Percentiles rank a stretch among this genome's conserved stretches.
These are phyloP conservation scores for Urostyla sp. DNA, from an alignment of 73 alveolate genomes.

Conservation along the genomic window DNA sequence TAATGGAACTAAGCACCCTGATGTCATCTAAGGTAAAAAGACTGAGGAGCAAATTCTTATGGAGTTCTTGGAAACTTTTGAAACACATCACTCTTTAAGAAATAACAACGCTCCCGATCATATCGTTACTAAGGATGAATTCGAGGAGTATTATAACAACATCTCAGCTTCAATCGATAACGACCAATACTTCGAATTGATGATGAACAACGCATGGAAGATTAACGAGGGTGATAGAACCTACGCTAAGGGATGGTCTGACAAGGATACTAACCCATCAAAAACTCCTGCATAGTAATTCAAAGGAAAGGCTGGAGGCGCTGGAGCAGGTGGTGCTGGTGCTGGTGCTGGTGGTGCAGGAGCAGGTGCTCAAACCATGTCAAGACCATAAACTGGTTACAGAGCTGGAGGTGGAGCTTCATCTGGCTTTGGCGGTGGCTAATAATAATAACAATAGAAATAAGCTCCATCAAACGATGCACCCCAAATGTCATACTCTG, in stretches of 20 bases:
- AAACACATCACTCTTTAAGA: conserved; percentile 65
- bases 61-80: conserved; percentile 84
- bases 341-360: conserved; percentile 31
- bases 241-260: conserved; percentile 56
- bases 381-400: conserved; percentile 41
- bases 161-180: conserved; percentile 69
- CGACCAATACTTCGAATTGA: conserved; percentile 78
- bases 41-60: conserved; percentile 77
- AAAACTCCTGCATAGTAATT: neutral
- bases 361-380: conserved; percentile 47
- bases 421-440: conserved; percentile 24
- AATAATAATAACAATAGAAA: too few species aligned
- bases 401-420: conserved; percentile 15
- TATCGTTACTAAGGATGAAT: conserved; percentile 73
- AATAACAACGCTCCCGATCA: conserved; percentile 67
- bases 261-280: conserved; percentile 33
- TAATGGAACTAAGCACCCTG: conserved; percentile 78
- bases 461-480: too few species aligned
- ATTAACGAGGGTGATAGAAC: conserved; percentile 47
- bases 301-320: neutral
- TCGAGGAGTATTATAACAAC: conserved; percentile 68
- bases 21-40: conserved; percentile 75
- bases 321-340: neutral
- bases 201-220: conserved; percentile 81
- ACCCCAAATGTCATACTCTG: conserved; percentile 46